Conservation (phyloP, 2,329 filamentous ascomycete genomes). For the Cadophora gregata region DNA sequence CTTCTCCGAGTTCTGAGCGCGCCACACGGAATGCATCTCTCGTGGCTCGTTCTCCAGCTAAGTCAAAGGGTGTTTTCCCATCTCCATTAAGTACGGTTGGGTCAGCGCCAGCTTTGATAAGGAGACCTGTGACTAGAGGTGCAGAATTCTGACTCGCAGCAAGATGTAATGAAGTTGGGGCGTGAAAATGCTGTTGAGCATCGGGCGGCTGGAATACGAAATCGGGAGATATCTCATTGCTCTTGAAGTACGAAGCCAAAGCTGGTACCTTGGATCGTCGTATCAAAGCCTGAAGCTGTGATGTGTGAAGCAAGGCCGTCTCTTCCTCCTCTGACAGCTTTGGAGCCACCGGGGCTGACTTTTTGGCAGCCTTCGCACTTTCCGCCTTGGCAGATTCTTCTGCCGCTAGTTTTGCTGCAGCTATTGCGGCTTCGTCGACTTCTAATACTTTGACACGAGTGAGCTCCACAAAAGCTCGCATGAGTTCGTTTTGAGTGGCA, state of each 20-base stretch:
- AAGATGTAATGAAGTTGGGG: slow-evolving; percentile 80
- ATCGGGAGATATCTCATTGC: slow-evolving; percentile 71
- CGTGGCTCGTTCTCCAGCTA: slow-evolving; percentile 84
- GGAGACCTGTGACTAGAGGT: slow-evolving; percentile 76
- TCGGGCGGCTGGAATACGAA: slow-evolving; percentile 78
- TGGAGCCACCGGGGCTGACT: slow-evolving; percentile 51
- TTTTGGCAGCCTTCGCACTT: slow-evolving; percentile 52
- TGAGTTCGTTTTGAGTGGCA: slow-evolving; percentile 91
- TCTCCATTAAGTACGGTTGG: slow-evolving; percentile 74
- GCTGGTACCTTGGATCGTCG: slow-evolving; percentile 89
- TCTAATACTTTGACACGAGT: slow-evolving; percentile 87
- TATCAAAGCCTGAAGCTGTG: slow-evolving; percentile 86
- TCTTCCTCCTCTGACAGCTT: slow-evolving; percentile 86
- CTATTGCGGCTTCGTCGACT: slow-evolving; percentile 70
- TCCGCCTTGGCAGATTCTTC: slow-evolving; percentile 54
- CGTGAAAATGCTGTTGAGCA: slow-evolving; percentile 73
- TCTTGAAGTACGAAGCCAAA: slow-evolving; percentile 81
- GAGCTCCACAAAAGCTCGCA: slow-evolving; percentile 92
- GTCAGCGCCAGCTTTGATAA: slow-evolving; percentile 76
- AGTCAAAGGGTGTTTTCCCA: slow-evolving; percentile 84
- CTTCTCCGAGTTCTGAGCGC: slow-evolving; percentile 80
- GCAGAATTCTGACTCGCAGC: slow-evolving; percentile 82
- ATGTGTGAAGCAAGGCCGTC: slow-evolving; percentile 79
- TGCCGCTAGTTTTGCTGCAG: slow-evolving; percentile 54
- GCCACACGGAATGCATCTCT: slow-evolving; percentile 92